Percentiles rank a stretch among this genome's conserved stretches.
These are phyloP conservation scores for Saturnispora mendoncae DNA, from an alignment of 805 yeast species.

Conservation along the genomic window DNA sequence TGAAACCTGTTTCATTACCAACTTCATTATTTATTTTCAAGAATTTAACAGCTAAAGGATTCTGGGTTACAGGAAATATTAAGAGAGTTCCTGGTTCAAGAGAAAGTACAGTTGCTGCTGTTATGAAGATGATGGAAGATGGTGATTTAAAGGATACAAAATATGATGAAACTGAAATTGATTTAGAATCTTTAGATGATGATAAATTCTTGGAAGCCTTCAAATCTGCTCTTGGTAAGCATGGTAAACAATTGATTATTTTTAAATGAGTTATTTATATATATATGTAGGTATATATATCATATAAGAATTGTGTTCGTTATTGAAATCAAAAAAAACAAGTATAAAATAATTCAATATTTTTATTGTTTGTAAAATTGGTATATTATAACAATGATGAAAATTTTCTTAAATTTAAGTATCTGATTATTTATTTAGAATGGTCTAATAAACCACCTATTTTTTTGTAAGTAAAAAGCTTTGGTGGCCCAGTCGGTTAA, in stretches of 20 bases:
- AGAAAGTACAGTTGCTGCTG: conserved; percentile 41
- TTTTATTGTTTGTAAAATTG: too few species aligned
- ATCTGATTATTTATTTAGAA: too few species aligned
- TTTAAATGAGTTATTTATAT: conserved; percentile 17
- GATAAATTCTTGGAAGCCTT: conserved; percentile 36
- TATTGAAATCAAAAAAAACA: too few species aligned
- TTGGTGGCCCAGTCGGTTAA: conserved; percentile 32
- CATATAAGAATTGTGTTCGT: too few species aligned
- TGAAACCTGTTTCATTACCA: conserved; percentile 88
- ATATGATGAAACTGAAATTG: conserved; percentile 31
- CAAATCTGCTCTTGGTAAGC: conserved; percentile 33
- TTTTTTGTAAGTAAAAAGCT: conserved; percentile 14
- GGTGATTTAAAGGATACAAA: conserved; percentile 49
- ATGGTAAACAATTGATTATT: conserved; percentile 38
- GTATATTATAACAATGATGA: too few species aligned
- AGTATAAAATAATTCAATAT: too few species aligned
- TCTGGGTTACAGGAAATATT: conserved; percentile 78
- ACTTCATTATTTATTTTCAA: conserved; percentile 86
- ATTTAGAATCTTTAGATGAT: conserved; percentile 27
- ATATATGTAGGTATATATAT: background rate
- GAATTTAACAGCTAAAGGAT: conserved; percentile 76
- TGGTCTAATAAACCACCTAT: too few species aligned
- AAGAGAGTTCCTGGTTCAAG: conserved; percentile 53
- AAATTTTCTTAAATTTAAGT: too few species aligned
- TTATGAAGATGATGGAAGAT: conserved; percentile 48